Evolutionary conservation across 805 yeast species (phyloP), one percentile per base, ranked within the genome.

Genomic region (Priceomyces haplophilus): DNA sequence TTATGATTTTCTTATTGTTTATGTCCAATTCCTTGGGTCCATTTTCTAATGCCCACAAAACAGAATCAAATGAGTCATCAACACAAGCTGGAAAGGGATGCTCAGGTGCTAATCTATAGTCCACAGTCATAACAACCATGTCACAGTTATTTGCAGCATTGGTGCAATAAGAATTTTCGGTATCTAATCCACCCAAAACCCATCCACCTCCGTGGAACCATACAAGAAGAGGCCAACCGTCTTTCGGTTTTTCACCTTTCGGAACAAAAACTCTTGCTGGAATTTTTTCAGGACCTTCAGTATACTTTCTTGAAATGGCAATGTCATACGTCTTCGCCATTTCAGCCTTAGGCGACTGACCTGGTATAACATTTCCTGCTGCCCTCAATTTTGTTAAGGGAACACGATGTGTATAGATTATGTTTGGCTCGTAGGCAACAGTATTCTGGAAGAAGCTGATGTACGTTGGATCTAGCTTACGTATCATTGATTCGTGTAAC

Each of bases 31-130:
- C 47, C 4, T 37, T 13, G 4, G 61, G 44, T 1, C 51, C 61
- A 3, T 33, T 17, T 25, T 51, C 56, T 10, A 56, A 48, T 4
- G 56, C 56, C 54, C 62, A 67, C 15, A 65, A 12, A 12, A 61
- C 48, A 3, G 76, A 67, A 29, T 55, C 62, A 45, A 58, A 69
- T n/a, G 71, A 51, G 56, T 75, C 79, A 7, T 73, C 66, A 2
- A 71, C 65, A 34, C 72, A 62, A 7, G 78, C 75, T 3, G 81
- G 80, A 52, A 59, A 76, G 17, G 74, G 73, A 49, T 58, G 48
- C 51, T 75, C 78, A 2, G 80, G 81, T 0, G 79, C 79, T 42
- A 73, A 54, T 32, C 80, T 47, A 54, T 76, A 76, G 52, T 75
- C 78, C n/a, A 75, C 73, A 6, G 69, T 58, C 8, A 76, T 56